Evolutionary conservation across 2,329 filamentous ascomycete species (phyloP), one percentile per base, ranked within the genome.

Genomic region (Penicillium vulpinum): DNA sequence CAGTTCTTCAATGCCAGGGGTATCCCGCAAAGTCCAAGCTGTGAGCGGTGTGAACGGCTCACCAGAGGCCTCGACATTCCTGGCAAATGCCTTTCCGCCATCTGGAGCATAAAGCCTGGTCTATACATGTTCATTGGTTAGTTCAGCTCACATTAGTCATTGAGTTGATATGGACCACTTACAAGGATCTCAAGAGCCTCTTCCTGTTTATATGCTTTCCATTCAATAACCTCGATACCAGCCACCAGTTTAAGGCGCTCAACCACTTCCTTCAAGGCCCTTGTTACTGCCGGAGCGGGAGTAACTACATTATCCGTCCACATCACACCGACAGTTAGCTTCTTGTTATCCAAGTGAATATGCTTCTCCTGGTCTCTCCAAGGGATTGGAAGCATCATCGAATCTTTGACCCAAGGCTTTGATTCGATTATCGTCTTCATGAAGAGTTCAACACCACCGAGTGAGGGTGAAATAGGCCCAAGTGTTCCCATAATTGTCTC

Each of bases 271-370:
- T 73, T 69, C 10, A 90, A 69, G 1, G 84, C 86, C 6, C 85
- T 78, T 0, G 77, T 70, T 4, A 89, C 79, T 0, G 87, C 87
- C 3, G 87, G 86, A 33, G 87, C 87, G 0, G 87, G 86, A 3
- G 70, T 76, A 2, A 88, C 85, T 33, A 87, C 77, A 16, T 80
- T 81, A 65, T 89, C 87, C 63, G 84, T 74, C 79, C 81, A 84
- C 65, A 88, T 75, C 13, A 89, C 78, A 6, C 78, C 86, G 49
- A 89, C 75, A 41, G 77, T 82, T 24, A 89, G 70, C 51, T 71
- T 80, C 22, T 70, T 68, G 15, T 53, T 43, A 11, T 54, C 56
- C 8, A 63, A 65, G 31, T 64, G 52, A 36, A 45, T 71, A 1
- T 66, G 40, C 18, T 62, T 18, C 4, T 35, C 45, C 31, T 48